Base-by-base conservation (phyloP, 169 alveolate genomes). In the Eimeria brunetti region DNA sequence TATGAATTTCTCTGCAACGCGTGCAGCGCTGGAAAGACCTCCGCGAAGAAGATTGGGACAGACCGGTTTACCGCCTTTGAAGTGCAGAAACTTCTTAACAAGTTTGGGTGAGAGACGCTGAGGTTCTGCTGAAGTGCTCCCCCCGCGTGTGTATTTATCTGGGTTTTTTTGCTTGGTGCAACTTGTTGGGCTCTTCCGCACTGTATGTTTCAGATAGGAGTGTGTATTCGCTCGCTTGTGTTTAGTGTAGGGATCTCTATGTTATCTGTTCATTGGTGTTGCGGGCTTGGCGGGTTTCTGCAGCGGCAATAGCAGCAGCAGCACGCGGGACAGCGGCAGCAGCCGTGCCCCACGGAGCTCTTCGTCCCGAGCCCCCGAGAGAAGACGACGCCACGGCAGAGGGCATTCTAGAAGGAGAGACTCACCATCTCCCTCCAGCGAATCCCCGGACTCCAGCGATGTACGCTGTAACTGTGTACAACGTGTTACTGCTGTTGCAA, bases 61-160 rank as follows among this genome's bases (percentile, higher is more conserved):
- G 95, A 91, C 91, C 81, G 95, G 7, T 91, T 91, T 41, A 75
- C 95, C 12, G 73, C 95, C 22, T 91, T 91, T 24, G 95, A 91
- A 51, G 95, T 91, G 36, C 86, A 91, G 73, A 91, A 91, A 36
- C 73, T 91, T 24, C 73, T 83, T 0, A 83, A 83, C 73, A 83
- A 83, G 73, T 83, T 83, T 58, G 90, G 90, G 90, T 83, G 56
- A 51, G 90, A 22, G 71, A 18, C 36, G 58, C 1, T 12, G 30
- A 49, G 51, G 11, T 51, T n/a, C 86, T 33, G 38, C 69, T 2
- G 69, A 46, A n/a, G 41, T 46, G 69, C 41, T 80, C 20, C 20
- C 11, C 14, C 67, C 33, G 88, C 46, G 24, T n/a, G 69, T n/a
- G 46, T 73, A 4, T 20, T n/a, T 46, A 0, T 24, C 33, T 3